A percentile compares a stretch with the other conserved stretches of the same genome.
Conservation (phyloP, 495 filamentous ascomycete species). For the Hypoxylon intermedium region DNA sequence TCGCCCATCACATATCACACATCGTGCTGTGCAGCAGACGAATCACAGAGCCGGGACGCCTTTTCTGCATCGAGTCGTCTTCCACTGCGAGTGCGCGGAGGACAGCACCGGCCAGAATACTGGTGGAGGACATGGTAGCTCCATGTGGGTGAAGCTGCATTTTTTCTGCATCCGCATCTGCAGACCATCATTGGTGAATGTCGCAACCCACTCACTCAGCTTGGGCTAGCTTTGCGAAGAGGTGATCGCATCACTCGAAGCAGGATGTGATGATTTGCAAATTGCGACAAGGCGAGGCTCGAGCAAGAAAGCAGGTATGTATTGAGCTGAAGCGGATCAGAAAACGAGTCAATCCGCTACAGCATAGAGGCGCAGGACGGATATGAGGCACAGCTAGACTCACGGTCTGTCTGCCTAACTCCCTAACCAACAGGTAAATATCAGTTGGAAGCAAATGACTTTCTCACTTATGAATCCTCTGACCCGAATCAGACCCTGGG, state of each 20-base stretch:
- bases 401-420: background rate
- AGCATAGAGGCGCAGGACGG: no score
- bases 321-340: conserved; percentile 4
- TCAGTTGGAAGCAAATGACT: background rate
- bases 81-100: background rate
- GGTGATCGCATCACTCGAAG: conserved; percentile 4
- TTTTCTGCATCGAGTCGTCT: conserved; percentile 13
- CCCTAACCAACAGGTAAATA: background rate
- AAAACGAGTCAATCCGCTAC: background rate
- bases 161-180: conserved; percentile 27
- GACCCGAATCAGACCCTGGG: no score
- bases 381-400: background rate
- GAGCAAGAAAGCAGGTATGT: background rate
- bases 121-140: conserved; percentile 20
- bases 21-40: conserved; percentile 30
- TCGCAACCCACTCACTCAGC: conserved; percentile 13
- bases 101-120: background rate
- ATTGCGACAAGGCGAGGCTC: background rate
- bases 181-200: conserved; percentile 30
- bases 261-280: conserved; percentile 2
- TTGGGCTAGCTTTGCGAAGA: conserved; percentile 20
- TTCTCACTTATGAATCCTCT: no score
- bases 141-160: conserved; percentile 23
- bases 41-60: conserved; percentile 23
- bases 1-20: conserved; percentile 40